phyloP scores from a whole-genome alignment of 352 stramenopile genomes.

The Phytophthora tentaculata region DNA sequence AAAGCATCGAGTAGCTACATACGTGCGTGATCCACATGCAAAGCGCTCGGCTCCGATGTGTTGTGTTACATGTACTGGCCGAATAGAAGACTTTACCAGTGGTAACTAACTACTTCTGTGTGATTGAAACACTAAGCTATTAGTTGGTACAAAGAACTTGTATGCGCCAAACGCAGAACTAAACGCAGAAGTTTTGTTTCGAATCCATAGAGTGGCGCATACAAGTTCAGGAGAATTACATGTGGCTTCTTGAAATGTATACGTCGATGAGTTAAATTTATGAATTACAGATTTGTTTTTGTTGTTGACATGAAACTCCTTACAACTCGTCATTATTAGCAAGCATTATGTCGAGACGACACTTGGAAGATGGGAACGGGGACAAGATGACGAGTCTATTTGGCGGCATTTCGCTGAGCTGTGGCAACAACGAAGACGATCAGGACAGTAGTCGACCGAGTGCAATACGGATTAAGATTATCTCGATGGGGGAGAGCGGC shows the following conservation, averaged over 20 bases:
- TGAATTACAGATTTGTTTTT: slow-evolving; percentile 22
- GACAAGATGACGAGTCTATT: slow-evolving; percentile 55
- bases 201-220: too few species aligned
- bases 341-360: slow-evolving; percentile 29
- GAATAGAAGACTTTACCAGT: too few species aligned
- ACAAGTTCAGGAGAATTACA: too few species aligned
- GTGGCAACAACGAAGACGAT: slow-evolving; percentile 35
- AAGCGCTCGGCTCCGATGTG: too few species aligned
- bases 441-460: slow-evolving; percentile 41
- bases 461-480: slow-evolving; percentile 92
- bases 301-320: slow-evolving; percentile 20
- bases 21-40: too few species aligned
- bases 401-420: slow-evolving; percentile 27
- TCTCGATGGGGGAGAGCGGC: slow-evolving; percentile 91
- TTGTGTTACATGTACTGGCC: too few species aligned
- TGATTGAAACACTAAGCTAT: too few species aligned
- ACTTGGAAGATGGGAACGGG: slow-evolving; percentile 70
- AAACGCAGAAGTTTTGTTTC: too few species aligned
- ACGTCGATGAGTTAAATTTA: slow-evolving; percentile 9
- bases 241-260: background rate
- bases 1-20: too few species aligned
- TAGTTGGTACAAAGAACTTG: too few species aligned
- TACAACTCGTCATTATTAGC: background rate
- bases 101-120: too few species aligned
- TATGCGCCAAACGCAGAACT: too few species aligned